A percentile compares a stretch with the other conserved stretches of the same genome.
Conservation (phyloP, 2,329 filamentous ascomycete species). For the Pestalotiopsis fici region DNA sequence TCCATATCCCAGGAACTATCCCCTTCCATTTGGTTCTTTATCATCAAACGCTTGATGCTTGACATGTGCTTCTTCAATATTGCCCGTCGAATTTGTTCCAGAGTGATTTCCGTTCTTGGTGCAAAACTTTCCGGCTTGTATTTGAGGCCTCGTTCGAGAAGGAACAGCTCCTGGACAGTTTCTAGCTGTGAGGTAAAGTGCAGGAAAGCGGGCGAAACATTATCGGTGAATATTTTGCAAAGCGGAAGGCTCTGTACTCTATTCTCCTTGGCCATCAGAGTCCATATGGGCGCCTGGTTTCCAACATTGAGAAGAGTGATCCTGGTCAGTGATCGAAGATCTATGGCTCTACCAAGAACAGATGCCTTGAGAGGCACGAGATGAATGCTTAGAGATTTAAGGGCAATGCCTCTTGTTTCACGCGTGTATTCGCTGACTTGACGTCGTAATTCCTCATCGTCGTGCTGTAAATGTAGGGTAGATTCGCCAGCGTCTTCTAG, state of each 20-base stretch:
- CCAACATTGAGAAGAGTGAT: constrained; percentile 67
- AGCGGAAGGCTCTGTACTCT: constrained; percentile 50
- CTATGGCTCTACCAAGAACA: constrained; percentile 56
- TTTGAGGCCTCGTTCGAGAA: constrained; percentile 56
- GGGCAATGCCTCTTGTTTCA: constrained; percentile 56
- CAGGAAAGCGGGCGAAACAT: constrained; percentile 58
- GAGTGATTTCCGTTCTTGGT: constrained; percentile 47
- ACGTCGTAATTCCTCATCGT: constrained; percentile 20
- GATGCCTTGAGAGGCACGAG: constrained; percentile 62
- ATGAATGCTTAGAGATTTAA: constrained; percentile 56
- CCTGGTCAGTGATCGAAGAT: constrained; percentile 55
- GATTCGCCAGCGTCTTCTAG: constrained; percentile 33
- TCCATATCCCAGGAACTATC: constrained; percentile 58
- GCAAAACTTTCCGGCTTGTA: constrained; percentile 55
- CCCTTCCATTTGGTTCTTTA: constrained; percentile 53
- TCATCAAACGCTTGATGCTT: constrained; percentile 57
- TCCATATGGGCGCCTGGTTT: constrained; percentile 61
- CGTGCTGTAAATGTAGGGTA: constrained; percentile 13
- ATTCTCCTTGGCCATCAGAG: constrained; percentile 55
- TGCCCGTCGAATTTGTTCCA: constrained; percentile 59
- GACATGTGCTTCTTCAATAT: constrained; percentile 59
- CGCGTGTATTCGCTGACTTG: constrained; percentile 55
- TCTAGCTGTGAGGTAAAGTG: constrained; percentile 53
- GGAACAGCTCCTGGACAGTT: constrained; percentile 57
- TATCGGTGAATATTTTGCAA: constrained; percentile 63